Conservation (phyloP, 306 rosid genomes). For the Citrullus colocynthis region DNA sequence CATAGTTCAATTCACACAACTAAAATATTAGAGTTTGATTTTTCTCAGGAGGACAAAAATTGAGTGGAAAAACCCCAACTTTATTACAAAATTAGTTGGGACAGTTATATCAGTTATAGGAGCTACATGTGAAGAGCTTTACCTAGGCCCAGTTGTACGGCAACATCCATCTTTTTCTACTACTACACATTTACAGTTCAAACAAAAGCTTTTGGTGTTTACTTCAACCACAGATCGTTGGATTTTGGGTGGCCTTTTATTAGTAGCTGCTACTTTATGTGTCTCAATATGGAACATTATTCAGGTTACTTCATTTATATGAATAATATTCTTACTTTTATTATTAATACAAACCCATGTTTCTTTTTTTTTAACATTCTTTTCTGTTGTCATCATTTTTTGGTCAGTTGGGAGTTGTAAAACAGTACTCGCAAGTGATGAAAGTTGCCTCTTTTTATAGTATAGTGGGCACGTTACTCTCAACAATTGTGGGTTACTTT, state of each 20-base stretch:
- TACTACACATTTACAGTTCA: slow-evolving; percentile 10
- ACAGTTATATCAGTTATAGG: slow-evolving; percentile 45
- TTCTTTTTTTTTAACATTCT: background rate
- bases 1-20: too few relatives aligned
- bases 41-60: slow-evolving; percentile 25
- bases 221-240: slow-evolving; percentile 54
- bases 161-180: slow-evolving; percentile 18
- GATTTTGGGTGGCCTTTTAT: slow-evolving; percentile 60
- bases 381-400: background rate
- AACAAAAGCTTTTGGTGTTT: slow-evolving; percentile 32
- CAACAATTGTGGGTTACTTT: slow-evolving; percentile 12
- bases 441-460: slow-evolving; percentile 30
- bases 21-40: background rate
- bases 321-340: background rate
- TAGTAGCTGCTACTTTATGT: slow-evolving; percentile 47
- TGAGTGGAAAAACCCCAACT: slow-evolving; percentile 27
- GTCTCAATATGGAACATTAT: slow-evolving; percentile 42
- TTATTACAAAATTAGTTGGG: slow-evolving; percentile 41
- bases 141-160: slow-evolving; percentile 42
- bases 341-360: too few relatives aligned
- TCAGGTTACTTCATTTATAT: slow-evolving; percentile 11
- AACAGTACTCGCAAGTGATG: slow-evolving; percentile 32
- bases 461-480: slow-evolving; percentile 25
- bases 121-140: slow-evolving; percentile 35
- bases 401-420: slow-evolving; percentile 28